Evolutionary conservation across 495 filamentous ascomycete genomes (phyloP), one percentile per base, ranked within the genome.

Genomic region (Annulohypoxylon moriforme): DNA sequence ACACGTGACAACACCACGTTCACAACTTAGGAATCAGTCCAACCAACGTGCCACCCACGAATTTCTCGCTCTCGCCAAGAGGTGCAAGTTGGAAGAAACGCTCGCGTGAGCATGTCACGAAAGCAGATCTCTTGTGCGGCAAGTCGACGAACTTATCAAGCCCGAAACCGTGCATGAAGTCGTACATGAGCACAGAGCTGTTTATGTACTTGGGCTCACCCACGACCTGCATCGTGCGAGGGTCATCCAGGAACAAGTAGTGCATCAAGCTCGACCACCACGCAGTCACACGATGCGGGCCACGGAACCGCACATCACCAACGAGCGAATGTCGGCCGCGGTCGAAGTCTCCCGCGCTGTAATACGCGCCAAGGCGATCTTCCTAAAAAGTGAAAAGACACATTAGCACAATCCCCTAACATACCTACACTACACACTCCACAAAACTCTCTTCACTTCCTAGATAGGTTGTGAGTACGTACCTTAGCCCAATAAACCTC

Each of bases 401-500:
- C 16, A 27, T 68, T 60, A 60, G 61, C n/a, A 33, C 11, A 38
- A 58, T n/a, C 36, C 4, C 14, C 47, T n/a, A n/a, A n/a, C n/a
- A n/a, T n/a, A n/a, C n/a, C n/a, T n/a, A n/a, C n/a, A n/a, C n/a
- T n/a, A 11, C 13, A 44, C n/a, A 16, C 5, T 6, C 14, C n/a
- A 18, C 25, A 25, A 31, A 22, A 1, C 13, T 40, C 8, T 42
- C 25, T 10, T 36, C 31, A 7, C 2, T 36, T 2, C 2, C n/a
- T n/a, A n/a, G n/a, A n/a, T n/a, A n/a, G n/a, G n/a, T n/a, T n/a
- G n/a, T n/a, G n/a, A n/a, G n/a, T n/a, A 73, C 72, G 34, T 80
- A 89, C 89, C 85, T 90, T 90, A 16, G 85, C 87, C 90, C 90
- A 92, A 75, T 92, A 92, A 2, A 91, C 79, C 78, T 92, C 90